Base-by-base conservation (phyloP, 1,284 basidiomycete genomes). In the Farysia itapuensis region DNA sequence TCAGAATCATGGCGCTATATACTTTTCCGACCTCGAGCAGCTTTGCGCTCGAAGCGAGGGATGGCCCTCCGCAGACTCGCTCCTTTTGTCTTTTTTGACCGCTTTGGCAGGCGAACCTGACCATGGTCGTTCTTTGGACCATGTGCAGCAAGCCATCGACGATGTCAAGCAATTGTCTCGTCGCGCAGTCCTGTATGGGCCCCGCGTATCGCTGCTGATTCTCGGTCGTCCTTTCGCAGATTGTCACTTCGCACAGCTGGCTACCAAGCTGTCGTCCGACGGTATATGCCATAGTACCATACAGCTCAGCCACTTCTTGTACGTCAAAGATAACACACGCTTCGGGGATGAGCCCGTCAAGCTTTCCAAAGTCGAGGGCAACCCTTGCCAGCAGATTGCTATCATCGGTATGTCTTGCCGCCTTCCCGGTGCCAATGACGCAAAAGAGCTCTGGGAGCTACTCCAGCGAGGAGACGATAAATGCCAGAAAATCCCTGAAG, bases 401-500 rank as follows among this genome's bases (percentile, higher is more conserved):
- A 48, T 66, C 31, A 36, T 66, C n/a, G 64, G 64, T 12, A 54
- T 66, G 58, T 51, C 49, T 19, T 66, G 64, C 36, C 46, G 50
- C 8, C 43, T 63, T 6, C 64, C 64, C 4, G 64, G 64, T 7
- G 64, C 59, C n/a, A 31, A 58, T 12, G 52, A 52, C 31, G 39
- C 54, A 1, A 58, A 66, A 4, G 53, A 53, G 29, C 44, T 63
- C 5, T 66, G 64, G 64, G 22, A 39, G 34, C 42, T 56, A 20
- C 50, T 66, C 4, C 34, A 56, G 29, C 40, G 48, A 12, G 64
- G 64, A 35, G 44, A 42, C 21, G 43, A 51, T 34, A 57, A 45
- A 43, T 58, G 53, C 24, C 25, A 50, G 43, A 47, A 64, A 46
- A 58, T 66, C 12, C 64, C 64, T 1, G 35, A 42, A 14, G 34